phyloP scores from a whole-genome alignment of 2,329 filamentous ascomycete species.

The Didymosphaeria variabile region DNA sequence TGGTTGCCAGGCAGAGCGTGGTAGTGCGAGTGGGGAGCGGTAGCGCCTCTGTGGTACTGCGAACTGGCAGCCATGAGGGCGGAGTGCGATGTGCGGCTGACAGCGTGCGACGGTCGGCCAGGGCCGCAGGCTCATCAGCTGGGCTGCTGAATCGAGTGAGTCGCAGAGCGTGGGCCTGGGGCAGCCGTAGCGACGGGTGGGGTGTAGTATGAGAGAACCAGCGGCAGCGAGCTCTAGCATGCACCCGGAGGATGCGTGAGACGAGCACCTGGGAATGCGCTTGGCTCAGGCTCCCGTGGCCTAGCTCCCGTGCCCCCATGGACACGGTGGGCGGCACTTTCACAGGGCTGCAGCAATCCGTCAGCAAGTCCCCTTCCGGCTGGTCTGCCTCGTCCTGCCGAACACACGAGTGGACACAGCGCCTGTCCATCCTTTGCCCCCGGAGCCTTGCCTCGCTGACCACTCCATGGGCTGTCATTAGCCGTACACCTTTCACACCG shows the following conservation, averaged over 20 bases:
- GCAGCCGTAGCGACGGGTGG: constrained; percentile 29
- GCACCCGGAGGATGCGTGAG: constrained; percentile 34
- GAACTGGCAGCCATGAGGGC: constrained; percentile 40
- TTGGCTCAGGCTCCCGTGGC: constrained; percentile 6
- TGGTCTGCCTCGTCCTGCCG: constrained; percentile 9
- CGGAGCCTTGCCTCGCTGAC: background rate
- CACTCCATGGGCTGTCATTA: constrained; percentile 3
- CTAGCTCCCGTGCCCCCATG: constrained; percentile 19
- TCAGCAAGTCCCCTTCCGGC: constrained; percentile 14
- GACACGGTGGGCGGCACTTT: background rate
- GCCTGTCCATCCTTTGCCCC: background rate
- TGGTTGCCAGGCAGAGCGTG: constrained; percentile 30
- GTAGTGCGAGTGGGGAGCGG: constrained; percentile 38
- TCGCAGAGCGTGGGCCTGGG: constrained; percentile 31
- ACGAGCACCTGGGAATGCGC: constrained; percentile 27
- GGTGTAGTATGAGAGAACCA: constrained; percentile 26
- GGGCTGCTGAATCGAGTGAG: constrained; percentile 22
- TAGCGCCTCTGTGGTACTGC: constrained; percentile 41
- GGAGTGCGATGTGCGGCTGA: constrained; percentile 26
- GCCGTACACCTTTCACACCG: constrained; percentile 8
- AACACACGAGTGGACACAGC: background rate
- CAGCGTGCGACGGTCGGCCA: constrained; percentile 34
- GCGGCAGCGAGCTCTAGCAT: constrained; percentile 30
- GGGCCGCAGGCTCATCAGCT: constrained; percentile 32
- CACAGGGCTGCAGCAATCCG: constrained; percentile 22